These are phyloP conservation scores for Hymenoscyphus fraxineus DNA, from an alignment of 2,329 filamentous ascomycete species.

Conservation along the genomic window DNA sequence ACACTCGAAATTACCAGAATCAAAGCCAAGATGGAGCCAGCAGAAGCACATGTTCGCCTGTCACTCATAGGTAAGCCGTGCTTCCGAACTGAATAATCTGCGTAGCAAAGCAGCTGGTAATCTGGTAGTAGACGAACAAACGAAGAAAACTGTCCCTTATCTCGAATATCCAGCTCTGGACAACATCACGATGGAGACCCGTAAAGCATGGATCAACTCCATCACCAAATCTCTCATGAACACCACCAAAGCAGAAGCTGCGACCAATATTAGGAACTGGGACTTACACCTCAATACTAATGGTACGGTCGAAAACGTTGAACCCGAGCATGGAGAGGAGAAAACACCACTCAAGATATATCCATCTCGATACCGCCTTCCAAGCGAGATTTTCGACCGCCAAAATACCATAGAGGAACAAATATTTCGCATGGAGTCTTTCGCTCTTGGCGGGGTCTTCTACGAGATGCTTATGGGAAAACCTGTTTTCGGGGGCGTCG, in stretches of 20 bases:
- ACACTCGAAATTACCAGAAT: background rate
- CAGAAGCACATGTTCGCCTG: background rate
- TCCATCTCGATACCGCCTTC: slow-evolving; percentile 18
- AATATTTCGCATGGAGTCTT: slow-evolving; percentile 17
- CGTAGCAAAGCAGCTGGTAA: background rate
- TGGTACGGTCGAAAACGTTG: slow-evolving; percentile 15
- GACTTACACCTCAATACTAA: slow-evolving; percentile 18
- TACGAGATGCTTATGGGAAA: slow-evolving; percentile 19
- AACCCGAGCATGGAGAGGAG: slow-evolving; percentile 1
- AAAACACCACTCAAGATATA: slow-evolving; percentile 11
- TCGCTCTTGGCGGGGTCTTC: slow-evolving; percentile 20
- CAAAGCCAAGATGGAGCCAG: background rate
- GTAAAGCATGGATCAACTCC: background rate
- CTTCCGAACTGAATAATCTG: background rate
- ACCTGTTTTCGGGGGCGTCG: slow-evolving; percentile 7
- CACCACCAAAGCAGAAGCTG: background rate
- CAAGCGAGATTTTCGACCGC: slow-evolving; percentile 6
- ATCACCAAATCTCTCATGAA: background rate
- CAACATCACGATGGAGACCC: background rate
- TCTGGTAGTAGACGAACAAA: background rate
- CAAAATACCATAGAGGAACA: slow-evolving; percentile 14
- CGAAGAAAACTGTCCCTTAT: background rate
- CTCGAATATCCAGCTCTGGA: background rate
- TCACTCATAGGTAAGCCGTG: background rate
- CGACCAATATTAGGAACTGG: slow-evolving; percentile 16